Evolutionary conservation across 1,284 basidiomycete species (phyloP).

Genomic region (Tetrapyrgos nigripes): DNA sequence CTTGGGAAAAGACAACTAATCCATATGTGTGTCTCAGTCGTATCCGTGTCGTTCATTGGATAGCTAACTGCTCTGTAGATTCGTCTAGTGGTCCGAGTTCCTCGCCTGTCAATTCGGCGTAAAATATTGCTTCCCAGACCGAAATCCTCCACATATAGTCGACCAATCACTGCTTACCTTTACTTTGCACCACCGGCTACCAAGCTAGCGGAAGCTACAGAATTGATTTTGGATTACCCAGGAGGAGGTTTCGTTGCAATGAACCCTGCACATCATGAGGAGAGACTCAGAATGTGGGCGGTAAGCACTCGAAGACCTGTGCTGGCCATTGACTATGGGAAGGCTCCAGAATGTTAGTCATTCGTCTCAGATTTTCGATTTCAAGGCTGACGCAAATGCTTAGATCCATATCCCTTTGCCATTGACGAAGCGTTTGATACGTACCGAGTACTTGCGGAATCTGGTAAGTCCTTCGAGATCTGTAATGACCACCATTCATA

Average conservation of each 20-base stretch:
- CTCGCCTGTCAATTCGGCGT: constrained; percentile 70
- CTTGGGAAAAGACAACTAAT: constrained; percentile 97
- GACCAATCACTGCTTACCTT: constrained; percentile 85
- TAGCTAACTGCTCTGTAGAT: constrained; percentile 52
- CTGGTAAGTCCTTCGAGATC: constrained; percentile 41
- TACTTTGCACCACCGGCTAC: constrained; percentile 81
- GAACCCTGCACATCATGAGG: constrained; percentile 95
- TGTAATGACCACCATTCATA: not conserved
- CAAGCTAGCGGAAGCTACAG: constrained; percentile 73
- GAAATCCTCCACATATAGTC: constrained; percentile 72
- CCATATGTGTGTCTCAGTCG: constrained; percentile 75
- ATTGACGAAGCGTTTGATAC: constrained; percentile 95
- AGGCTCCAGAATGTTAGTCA: constrained; percentile 89
- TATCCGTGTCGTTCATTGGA: constrained; percentile 10
- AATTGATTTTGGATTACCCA: constrained; percentile 91
- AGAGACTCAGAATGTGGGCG: constrained; percentile 90
- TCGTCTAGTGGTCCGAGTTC: constrained; percentile 63
- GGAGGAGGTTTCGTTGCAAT: constrained; percentile 98
- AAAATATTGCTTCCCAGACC: constrained; percentile 88
- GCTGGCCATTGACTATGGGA: constrained; percentile 92
- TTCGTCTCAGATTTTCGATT: not conserved
- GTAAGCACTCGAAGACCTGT: constrained; percentile 82
- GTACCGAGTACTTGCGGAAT: constrained; percentile 84
- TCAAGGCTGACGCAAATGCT: constrained; percentile 5
- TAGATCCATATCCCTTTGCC: constrained; percentile 95